Evolutionary conservation across 176 grass and related monocot species (phyloP), one percentile per base, ranked within the genome.

Genomic region (Avena sativa): DNA sequence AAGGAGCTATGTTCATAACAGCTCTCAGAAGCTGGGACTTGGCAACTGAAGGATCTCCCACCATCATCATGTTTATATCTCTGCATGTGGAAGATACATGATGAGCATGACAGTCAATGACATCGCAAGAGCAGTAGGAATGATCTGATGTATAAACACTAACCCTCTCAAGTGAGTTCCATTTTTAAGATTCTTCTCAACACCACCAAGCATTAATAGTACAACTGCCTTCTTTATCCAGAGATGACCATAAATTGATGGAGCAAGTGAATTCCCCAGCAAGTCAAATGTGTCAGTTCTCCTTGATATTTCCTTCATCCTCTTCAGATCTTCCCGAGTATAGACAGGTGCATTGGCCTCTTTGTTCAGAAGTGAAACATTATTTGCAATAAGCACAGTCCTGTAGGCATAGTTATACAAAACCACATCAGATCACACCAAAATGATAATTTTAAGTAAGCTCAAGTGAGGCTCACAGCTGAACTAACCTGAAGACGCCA

Each of bases 21-120:
- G 87, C 97, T 89, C 97, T 91, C 84, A 99, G 84, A 34, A 99
- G 94, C 85, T 96, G 97, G 47, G 97, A 99, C 81, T 99, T 99
- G 44, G 97, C 97, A 85, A 99, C 97, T 36, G 94, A 99, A 87
- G 97, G 94, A 89, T 99, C 94, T 77, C 97, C 97, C 34, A 96
- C 97, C 94, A 99, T 99, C 97, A 99, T 99, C 97, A 99, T 99
- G 80, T 99, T 99, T 91, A 99, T 93, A 88, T 99, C 97, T 79
- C 97, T 99, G 83, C 40, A 91, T 16, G 63, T 40, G 36, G 50
- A 89, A 92, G 17, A 87, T 16, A 30, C 12, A 57, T 6, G 23
- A 79, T 75, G 16, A 58, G 38, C 46, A 81, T 32, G 23, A 13
- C 28, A 78, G 36, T 40, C 11, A 72, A 60, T 38, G 56, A 74